These are phyloP conservation scores for Diaporthe aspalathi DNA, from an alignment of 2,329 filamentous ascomycete species.

Conservation along the genomic window DNA sequence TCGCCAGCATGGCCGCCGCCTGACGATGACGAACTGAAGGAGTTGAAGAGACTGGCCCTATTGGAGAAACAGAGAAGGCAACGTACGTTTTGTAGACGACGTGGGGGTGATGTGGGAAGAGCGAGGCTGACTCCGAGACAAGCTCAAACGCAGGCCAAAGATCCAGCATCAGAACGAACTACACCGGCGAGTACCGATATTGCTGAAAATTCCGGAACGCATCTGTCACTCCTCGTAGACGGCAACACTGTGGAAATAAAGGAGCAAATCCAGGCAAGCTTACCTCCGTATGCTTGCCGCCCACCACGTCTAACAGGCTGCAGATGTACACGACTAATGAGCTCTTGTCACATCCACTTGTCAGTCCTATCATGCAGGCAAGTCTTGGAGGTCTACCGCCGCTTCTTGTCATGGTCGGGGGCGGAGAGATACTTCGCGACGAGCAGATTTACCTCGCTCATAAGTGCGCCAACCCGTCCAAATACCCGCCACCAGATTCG, in stretches of 20 bases:
- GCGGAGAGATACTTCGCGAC: conserved; percentile 88
- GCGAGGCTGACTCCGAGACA: conserved; percentile 44
- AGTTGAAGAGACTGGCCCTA: conserved; percentile 61
- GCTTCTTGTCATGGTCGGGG: conserved; percentile 85
- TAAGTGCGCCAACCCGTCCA: conserved; percentile 86
- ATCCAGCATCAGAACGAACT: conserved; percentile 8
- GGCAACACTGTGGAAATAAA: conserved; percentile 79
- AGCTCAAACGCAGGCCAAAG: conserved; percentile 33
- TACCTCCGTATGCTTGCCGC: neutral
- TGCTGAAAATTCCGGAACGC: conserved; percentile 40
- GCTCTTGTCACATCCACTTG: conserved; percentile 85
- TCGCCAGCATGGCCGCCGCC: conserved; percentile 94
- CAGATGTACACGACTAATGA: conserved; percentile 84
- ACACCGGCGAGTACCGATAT: conserved; percentile 40
- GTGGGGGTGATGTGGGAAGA: conserved; percentile 41
- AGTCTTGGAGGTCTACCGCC: conserved; percentile 91
- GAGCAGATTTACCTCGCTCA: conserved; percentile 97
- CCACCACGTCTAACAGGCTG: conserved; percentile 40
- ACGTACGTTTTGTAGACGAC: conserved; percentile 16
- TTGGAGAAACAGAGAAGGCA: conserved; percentile 52
- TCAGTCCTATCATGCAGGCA: conserved; percentile 89
- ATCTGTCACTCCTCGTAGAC: conserved; percentile 75
- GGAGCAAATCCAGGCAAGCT: conserved; percentile 88
- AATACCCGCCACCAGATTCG: conserved; percentile 76
- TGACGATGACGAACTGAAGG: conserved; percentile 77